Conservation (phyloP, 1,139 yeast species). For the Nakaseomyces nivariensis region DNA sequence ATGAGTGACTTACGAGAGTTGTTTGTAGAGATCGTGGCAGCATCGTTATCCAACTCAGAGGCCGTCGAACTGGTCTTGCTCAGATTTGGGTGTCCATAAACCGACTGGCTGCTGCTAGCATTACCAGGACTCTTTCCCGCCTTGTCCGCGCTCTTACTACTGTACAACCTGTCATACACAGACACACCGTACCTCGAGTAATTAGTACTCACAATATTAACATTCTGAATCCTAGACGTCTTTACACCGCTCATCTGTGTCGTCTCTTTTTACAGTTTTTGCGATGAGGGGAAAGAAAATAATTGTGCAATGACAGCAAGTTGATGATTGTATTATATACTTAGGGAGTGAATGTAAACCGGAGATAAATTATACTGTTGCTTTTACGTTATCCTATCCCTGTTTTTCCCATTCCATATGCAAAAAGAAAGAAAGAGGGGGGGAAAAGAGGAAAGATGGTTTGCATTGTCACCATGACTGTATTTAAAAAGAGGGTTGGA, state of each 20-base stretch:
- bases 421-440: no score
- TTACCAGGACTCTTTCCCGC: background rate
- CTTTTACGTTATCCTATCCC: no score
- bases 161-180: constrained; percentile 21
- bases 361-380: no score
- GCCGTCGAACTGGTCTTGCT: background rate
- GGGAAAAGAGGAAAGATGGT: no score
- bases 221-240: constrained; percentile 4
- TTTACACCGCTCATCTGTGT: background rate
- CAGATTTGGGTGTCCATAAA: background rate
- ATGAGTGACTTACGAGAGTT: constrained; percentile 10
- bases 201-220: constrained; percentile 21
- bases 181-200: constrained; percentile 27
- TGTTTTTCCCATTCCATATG: no score
- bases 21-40: constrained; percentile 1
- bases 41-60: constrained; percentile 1
- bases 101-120: background rate
- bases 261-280: background rate
- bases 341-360: no score
- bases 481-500: no score
- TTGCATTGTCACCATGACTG: no score
- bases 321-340: no score
- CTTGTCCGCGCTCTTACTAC: background rate
- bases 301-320: no score
- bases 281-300: no score